Evolutionary conservation across 2,329 filamentous ascomycete genomes (phyloP).

Genomic region (Boeremia exigua): DNA sequence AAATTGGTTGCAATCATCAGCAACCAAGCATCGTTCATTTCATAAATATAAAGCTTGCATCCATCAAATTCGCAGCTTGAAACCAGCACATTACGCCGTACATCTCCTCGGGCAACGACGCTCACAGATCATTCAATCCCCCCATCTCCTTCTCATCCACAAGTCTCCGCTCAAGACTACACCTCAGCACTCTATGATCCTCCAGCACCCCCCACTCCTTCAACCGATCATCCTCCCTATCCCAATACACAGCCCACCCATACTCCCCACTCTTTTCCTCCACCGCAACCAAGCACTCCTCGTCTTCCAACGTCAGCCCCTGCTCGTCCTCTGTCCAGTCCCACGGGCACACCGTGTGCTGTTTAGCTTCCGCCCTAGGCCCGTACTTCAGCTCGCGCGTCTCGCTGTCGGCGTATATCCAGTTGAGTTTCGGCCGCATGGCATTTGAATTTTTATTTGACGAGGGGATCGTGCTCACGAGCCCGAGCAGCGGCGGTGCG

Average conservation of each 20-base stretch:
- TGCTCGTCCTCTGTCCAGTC: constrained; percentile 73
- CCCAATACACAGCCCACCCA: constrained; percentile 62
- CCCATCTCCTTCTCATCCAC: constrained; percentile 30
- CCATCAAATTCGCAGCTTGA: background rate
- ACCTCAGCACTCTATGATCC: constrained; percentile 51
- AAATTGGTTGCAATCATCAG: background rate
- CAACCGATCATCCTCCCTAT: constrained; percentile 55
- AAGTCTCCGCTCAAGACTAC: constrained; percentile 53
- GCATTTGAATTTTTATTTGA: constrained; percentile 18
- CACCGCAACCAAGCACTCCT: constrained; percentile 63
- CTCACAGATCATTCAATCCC: constrained; percentile 14
- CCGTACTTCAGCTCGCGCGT: constrained; percentile 68
- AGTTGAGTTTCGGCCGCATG: constrained; percentile 63
- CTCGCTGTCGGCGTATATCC: constrained; percentile 68
- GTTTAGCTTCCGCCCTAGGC: constrained; percentile 72
- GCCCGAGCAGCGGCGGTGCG: constrained; percentile 50
- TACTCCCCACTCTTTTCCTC: constrained; percentile 56
- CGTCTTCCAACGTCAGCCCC: constrained; percentile 60
- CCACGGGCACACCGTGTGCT: constrained; percentile 79
- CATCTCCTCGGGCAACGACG: background rate
- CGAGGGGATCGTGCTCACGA: constrained; percentile 58
- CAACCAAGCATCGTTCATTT: no score
- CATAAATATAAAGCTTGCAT: no score
- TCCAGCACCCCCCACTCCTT: constrained; percentile 46
- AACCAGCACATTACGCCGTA: background rate